phyloP scores from a whole-genome alignment of 2,329 filamentous ascomycete species.

The Diaporthe destruens region DNA sequence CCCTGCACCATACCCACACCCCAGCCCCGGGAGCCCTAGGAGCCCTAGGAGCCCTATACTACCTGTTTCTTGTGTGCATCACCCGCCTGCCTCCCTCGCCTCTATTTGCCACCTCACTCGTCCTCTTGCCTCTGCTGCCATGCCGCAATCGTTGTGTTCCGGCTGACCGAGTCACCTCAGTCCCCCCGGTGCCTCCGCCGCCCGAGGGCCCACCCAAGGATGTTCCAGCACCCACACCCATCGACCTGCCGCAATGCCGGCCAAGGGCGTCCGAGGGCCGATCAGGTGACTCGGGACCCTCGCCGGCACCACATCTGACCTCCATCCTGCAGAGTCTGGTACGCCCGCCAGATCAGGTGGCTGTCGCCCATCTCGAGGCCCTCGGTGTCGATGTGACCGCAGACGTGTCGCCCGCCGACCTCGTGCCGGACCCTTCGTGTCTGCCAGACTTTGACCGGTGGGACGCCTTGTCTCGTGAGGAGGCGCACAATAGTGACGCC shows the following conservation, averaged over 20 bases:
- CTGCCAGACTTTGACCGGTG: conserved; percentile 67
- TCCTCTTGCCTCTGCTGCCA: conserved; percentile 39
- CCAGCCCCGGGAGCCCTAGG: conserved; percentile 22
- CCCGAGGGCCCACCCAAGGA: conserved; percentile 58
- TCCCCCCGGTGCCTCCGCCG: conserved; percentile 37
- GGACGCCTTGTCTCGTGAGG: conserved; percentile 62
- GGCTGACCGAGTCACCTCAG: conserved; percentile 36
- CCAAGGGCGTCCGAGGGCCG: conserved; percentile 47
- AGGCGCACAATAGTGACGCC: conserved; percentile 62
- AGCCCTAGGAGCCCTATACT: neutral
- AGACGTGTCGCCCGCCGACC: conserved; percentile 60
- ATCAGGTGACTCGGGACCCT: conserved; percentile 22
- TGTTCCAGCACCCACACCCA: conserved; percentile 68
- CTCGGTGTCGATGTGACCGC: conserved; percentile 68
- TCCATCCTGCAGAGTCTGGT: conserved; percentile 66
- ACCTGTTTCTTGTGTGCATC: conserved; percentile 32
- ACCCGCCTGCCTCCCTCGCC: conserved; percentile 38
- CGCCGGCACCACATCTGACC: conserved; percentile 56
- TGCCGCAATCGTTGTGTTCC: conserved; percentile 23
- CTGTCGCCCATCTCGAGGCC: conserved; percentile 65
- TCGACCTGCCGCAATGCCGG: conserved; percentile 62
- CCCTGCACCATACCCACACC: conserved; percentile 37
- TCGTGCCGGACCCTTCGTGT: conserved; percentile 66
- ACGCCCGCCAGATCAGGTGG: conserved; percentile 62
- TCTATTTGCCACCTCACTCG: conserved; percentile 22